Base-by-base conservation (phyloP, 1,284 basidiomycete species). In the Heterobasidion parviporum region DNA sequence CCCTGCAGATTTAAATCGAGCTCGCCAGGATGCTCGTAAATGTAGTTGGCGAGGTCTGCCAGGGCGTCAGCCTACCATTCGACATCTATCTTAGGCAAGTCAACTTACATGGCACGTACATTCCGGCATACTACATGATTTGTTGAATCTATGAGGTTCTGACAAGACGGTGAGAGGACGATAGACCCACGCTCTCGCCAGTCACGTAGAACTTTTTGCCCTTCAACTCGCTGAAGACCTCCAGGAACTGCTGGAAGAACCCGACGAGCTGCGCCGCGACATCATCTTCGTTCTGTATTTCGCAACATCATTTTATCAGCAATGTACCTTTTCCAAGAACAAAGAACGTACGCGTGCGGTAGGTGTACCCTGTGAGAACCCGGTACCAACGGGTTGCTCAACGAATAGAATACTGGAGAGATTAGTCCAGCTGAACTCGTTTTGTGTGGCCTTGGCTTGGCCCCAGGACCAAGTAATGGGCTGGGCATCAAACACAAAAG, bases 321-420 rank as follows among this genome's bases (percentile, higher is more conserved):
- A 3, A 6, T 43, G 14, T 12, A 8, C n/a, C 10, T 16, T 53
- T 61, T 12, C 61, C 68, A 66, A 52, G 2, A 1, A 33, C 52
- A 14, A 44, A 36, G 52, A 57, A 59, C 69, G 35, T 58, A 84
- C 84, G 56, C 63, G 73, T 56, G 85, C 84, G 57, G 84, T 80
- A 1, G 87, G 86, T 8, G 63, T 76, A 6, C 92, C 92, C 60
- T 84, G 82, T 0, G 86, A 86, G 66, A 86, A 93, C 1, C 92
- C 92, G 0, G 88, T 91, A 7, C 88, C 87, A 32, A 92, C 82
- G 0, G 92, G 92, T 62, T 94, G 92, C 63, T 94, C 90, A 6
- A 93, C 79, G 76, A 80, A 93, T 14, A 92, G 70, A n/a, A 92
- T 72, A 58, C 83, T 88, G 1, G 86, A 87, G 33, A 92, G 71